phyloP scores from a whole-genome alignment of 2,329 filamentous ascomycete genomes.

The Biscogniauxia marginata region DNA sequence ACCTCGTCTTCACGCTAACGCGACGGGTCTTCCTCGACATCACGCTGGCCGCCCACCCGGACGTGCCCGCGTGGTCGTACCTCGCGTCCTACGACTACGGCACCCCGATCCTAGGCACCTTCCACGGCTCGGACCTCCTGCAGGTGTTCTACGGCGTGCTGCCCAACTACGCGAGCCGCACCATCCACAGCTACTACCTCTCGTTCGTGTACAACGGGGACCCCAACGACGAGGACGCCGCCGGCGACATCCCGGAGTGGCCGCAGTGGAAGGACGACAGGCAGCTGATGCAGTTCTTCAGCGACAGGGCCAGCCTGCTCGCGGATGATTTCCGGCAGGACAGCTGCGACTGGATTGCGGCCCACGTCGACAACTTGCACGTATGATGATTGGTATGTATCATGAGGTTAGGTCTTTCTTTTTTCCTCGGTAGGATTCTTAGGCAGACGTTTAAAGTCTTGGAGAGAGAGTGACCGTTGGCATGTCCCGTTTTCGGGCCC shows the following conservation, averaged over 20 bases:
- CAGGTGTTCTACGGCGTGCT: conserved; percentile 66
- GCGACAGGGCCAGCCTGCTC: conserved; percentile 16
- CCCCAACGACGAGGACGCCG: conserved; percentile 57
- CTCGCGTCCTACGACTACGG: conserved; percentile 70
- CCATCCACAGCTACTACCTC: conserved; percentile 68
- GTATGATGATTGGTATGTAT: conserved; percentile 12
- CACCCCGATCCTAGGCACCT: conserved; percentile 71
- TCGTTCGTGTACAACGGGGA: conserved; percentile 70
- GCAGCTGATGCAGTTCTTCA: conserved; percentile 38
- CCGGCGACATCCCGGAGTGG: conserved; percentile 32
- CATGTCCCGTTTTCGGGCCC: background rate
- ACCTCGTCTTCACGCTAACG: conserved; percentile 71
- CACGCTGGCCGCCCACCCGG: conserved; percentile 46
- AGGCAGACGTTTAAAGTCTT: background rate
- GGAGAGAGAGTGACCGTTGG: background rate
- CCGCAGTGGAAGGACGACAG: conserved; percentile 46
- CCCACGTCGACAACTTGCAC: conserved; percentile 13
- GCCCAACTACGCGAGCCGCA: conserved; percentile 59
- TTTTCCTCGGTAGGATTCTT: background rate
- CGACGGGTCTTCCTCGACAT: conserved; percentile 62
- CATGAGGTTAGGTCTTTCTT: background rate
- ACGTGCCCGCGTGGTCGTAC: conserved; percentile 71
- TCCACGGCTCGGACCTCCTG: conserved; percentile 69
- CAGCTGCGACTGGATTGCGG: conserved; percentile 16
- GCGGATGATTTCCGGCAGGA: conserved; percentile 29